These are phyloP conservation scores for Aspergillus wentii DNA, from an alignment of 495 filamentous ascomycete species.

Conservation along the genomic window DNA sequence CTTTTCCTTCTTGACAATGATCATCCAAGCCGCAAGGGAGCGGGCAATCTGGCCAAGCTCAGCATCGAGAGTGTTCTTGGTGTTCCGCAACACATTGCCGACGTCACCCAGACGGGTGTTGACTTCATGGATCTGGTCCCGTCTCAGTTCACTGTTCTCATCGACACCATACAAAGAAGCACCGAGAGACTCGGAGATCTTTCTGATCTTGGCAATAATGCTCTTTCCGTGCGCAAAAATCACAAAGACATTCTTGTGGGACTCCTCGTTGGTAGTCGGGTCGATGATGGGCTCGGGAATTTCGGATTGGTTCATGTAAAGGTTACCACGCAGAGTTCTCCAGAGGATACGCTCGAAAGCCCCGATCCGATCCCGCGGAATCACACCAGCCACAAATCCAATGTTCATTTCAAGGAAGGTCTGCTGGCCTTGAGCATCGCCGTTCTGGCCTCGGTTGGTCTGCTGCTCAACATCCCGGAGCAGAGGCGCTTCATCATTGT, in stretches of 20 bases:
- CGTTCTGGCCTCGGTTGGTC: conserved; percentile 50
- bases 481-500: conserved; percentile 78
- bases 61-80: conserved; percentile 89
- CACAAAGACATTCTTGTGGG: conserved; percentile 97
- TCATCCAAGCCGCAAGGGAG: conserved; percentile 90
- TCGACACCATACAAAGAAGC: conserved; percentile 95
- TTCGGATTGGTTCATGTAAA: conserved; percentile 99
- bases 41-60: conserved; percentile 91
- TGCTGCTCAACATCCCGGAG: conserved; percentile 85
- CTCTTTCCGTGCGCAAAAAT: conserved; percentile 99
- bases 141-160: conserved; percentile 87
- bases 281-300: conserved; percentile 94
- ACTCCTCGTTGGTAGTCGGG: conserved; percentile 81
- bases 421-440: conserved; percentile 67
- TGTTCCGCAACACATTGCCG: conserved; percentile 85
- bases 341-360: conserved; percentile 97
- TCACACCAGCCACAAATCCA: conserved; percentile 98
- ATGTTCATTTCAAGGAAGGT: conserved; percentile 97
- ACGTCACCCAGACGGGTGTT: conserved; percentile 89
- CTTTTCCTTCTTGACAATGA: conserved; percentile 97
- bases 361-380: conserved; percentile 85
- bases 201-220: conserved; percentile 96
- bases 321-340: conserved; percentile 92
- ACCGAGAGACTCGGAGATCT: conserved; percentile 95
- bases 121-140: conserved; percentile 95